Evolutionary conservation across 345 rosid species (phyloP), one percentile per base, ranked within the genome.

Genomic region (Erucastrum elatum): DNA sequence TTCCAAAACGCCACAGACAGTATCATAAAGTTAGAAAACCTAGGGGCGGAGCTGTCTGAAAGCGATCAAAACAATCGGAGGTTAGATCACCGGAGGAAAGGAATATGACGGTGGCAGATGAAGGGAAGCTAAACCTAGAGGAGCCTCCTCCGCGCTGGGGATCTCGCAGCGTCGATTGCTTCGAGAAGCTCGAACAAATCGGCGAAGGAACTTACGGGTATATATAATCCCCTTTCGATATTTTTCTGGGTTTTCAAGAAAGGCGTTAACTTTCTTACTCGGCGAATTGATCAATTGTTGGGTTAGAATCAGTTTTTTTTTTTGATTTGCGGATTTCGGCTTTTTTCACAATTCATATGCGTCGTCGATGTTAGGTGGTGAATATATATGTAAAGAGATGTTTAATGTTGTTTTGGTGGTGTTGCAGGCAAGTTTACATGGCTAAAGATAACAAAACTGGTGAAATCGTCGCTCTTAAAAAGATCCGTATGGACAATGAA

Each of bases 401-500:
- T 58, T 30, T 49, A 11, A 16, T 49, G 9, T 74, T 12, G 34
- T 29, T 74, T 30, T 68, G 37, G 10, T 34, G 41, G 27, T 71
- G 49, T 77, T 86, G 86, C 90, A 95, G 97, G 66, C 96, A 93
- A 86, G 99, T 95, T 37, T 95, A 88, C 87, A 95, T 90, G 99
- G 99, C 98, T 8, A 88, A 79, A 80, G 99, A 95, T 72, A 90
- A 83, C 70, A 84, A 88, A 84, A 88, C 98, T 0, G 94, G 96
- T 55, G 98, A 91, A 87, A 92, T 91, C 63, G 98, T 92, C 77
- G 98, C 98, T 73, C 72, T 92, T 86, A 94, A 94, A 86, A 94
- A 90, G 85, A 91, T 93, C 53, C 88, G 98, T 70, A 94, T 95
- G 99, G 99, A 95, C 76, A 92, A 92, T 67, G 98, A 94, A 84